Base-by-base conservation (phyloP, 306 rosid species). In the Acacia melanoxylon region DNA sequence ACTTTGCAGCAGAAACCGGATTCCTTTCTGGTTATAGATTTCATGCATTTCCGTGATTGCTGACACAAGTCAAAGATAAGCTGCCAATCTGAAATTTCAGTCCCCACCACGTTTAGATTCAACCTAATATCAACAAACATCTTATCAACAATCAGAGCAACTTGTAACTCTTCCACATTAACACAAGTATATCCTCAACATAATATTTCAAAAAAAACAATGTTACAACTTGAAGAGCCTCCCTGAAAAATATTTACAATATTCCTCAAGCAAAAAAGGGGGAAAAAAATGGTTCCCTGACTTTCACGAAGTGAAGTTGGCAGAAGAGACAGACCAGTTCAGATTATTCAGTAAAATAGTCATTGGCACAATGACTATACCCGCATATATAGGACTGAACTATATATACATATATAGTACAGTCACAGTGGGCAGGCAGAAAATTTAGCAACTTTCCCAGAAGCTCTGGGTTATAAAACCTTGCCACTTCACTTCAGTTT, bases 401-500 rank as follows among this genome's bases (percentile, higher is more conserved):
- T 88, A 82, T 5, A 5, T 16, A 37, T 37, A 3, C 4, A 35
- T 81, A 61, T 31, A 41, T 75, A 74, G 81, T 46, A 63, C 74
- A 78, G 77, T 65, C 37, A 82, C 79, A 61, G 46, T 61, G 35
- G 51, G 77, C 71, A 78, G 72, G 77, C 68, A 78, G 72, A 85
- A 79, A 81, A 59, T 81, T 78, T 68, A 17, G 49, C 41, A 35
- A 37, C 74, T 59, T 44, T 22, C 72, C 54, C 69, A 68, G 31
- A 74, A 72, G 79, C 49, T 72, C 76, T 35, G 41, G 33, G 17
- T 72, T 24, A 44, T 44, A 51, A 83, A 68, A 66, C 67, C 44
- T 74, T 78, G 58, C 75, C 82, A 79, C 66, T 83, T 87, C 82
- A 86, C 65, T 82, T 87, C 80, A 88, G 87, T 84, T 87, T 79